Evolutionary conservation across 2,329 filamentous ascomycete species (phyloP).

Genomic region (Fusarium xylarioides): DNA sequence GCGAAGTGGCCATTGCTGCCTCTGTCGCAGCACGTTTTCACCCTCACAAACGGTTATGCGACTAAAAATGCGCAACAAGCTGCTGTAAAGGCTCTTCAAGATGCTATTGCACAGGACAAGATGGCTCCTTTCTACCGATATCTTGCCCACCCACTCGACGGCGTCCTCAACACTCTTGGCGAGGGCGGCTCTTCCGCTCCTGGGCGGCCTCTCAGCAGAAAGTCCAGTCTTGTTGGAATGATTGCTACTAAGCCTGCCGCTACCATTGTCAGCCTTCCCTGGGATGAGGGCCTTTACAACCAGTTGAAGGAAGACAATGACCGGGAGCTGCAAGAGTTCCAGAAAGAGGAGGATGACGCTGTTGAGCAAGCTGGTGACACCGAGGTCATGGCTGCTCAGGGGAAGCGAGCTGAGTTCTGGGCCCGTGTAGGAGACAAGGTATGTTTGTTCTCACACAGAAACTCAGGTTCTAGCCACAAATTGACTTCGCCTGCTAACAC

Average conservation of each 20-base stretch:
- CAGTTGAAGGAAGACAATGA: conserved; percentile 80
- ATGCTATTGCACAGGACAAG: conserved; percentile 84
- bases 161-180: conserved; percentile 80
- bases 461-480: neutral
- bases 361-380: conserved; percentile 96
- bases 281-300: conserved; percentile 91
- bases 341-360: conserved; percentile 92
- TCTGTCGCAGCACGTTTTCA: conserved; percentile 86
- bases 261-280: conserved; percentile 75
- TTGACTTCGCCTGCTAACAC: conserved; percentile 22
- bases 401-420: conserved; percentile 96
- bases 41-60: conserved; percentile 82
- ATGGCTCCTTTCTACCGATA: conserved; percentile 90
- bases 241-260: conserved; percentile 75
- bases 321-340: conserved; percentile 76
- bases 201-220: conserved; percentile 70
- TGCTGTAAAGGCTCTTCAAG: conserved; percentile 77
- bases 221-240: conserved; percentile 77
- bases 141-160: conserved; percentile 82
- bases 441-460: conserved; percentile 31
- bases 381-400: conserved; percentile 89
- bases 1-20: conserved; percentile 84
- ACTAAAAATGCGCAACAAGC: conserved; percentile 72
- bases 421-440: conserved; percentile 97
- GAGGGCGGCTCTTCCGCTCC: conserved; percentile 64